Evolutionary conservation across 306 rosid species (phyloP).

Genomic region (Trifolium dubium): DNA sequence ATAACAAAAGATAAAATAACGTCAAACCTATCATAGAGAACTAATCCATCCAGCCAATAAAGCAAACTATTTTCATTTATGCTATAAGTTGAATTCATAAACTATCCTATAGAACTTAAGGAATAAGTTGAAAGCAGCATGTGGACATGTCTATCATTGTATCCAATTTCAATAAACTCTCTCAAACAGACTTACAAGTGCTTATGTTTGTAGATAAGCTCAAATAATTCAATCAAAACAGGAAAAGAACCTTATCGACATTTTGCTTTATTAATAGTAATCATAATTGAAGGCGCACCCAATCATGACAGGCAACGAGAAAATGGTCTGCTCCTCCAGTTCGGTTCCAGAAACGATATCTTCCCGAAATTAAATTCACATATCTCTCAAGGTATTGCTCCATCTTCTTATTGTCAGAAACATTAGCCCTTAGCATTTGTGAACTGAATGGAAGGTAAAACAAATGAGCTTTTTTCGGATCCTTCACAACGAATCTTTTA

Average conservation of each 20-base stretch:
- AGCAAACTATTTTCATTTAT: too few species aligned
- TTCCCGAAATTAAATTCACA: slow-evolving; percentile 63
- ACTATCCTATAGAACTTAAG: too few species aligned
- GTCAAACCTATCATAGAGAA: too few species aligned
- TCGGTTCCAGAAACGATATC: slow-evolving; percentile 83
- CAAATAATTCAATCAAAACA: not conserved
- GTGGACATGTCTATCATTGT: too few species aligned
- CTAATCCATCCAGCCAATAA: too few species aligned
- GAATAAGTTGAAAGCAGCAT: too few species aligned
- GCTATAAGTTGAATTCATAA: too few species aligned
- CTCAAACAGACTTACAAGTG: too few species aligned
- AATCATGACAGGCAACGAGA: slow-evolving; percentile 93
- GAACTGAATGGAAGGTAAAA: slow-evolving; percentile 89
- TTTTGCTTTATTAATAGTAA: slow-evolving; percentile 6
- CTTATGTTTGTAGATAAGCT: too few species aligned
- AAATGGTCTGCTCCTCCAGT: slow-evolving; percentile 89
- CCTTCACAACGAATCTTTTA: slow-evolving; percentile 62
- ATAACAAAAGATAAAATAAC: too few species aligned
- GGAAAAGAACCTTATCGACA: slow-evolving; percentile 11
- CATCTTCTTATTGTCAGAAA: slow-evolving; percentile 53
- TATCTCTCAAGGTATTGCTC: slow-evolving; percentile 68
- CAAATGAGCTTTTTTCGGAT: slow-evolving; percentile 80
- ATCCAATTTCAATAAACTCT: too few species aligned
- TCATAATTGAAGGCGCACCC: slow-evolving; percentile 57
- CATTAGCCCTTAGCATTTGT: slow-evolving; percentile 55